Conservation (phyloP, 1,139 yeast species). For the Yamadazyma triangularis region DNA sequence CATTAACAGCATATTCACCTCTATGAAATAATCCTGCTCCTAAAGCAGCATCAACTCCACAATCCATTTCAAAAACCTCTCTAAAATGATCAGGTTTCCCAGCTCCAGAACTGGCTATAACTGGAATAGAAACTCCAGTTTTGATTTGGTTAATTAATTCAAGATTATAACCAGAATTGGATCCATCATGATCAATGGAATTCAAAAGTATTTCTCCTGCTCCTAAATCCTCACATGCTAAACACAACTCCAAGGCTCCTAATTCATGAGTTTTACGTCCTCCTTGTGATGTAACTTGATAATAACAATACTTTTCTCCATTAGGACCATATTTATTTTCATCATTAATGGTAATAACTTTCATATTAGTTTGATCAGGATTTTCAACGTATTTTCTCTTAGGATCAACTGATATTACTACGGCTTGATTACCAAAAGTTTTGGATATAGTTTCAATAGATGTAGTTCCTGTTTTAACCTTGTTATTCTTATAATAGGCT, state of each 20-base stretch:
- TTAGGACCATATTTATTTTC: constrained; percentile 66
- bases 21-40: constrained; percentile 99
- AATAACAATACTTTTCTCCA: constrained; percentile 86
- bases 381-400: constrained; percentile 69
- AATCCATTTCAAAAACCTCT: constrained; percentile 70
- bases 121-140: constrained; percentile 75
- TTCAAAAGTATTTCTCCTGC: constrained; percentile 92
- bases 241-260: constrained; percentile 86
- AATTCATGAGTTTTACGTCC: constrained; percentile 87
- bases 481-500: constrained; percentile 57
- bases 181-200: constrained; percentile 94
- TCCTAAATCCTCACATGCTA: constrained; percentile 89
- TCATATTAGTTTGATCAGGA: constrained; percentile 59
- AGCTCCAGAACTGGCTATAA: constrained; percentile 96
- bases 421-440: constrained; percentile 95
- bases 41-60: constrained; percentile 89
- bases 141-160: constrained; percentile 80
- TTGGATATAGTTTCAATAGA: constrained; percentile 91
- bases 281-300: constrained; percentile 93
- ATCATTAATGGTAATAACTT: constrained; percentile 40
- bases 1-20: constrained; percentile 81
- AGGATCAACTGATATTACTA: constrained; percentile 95
- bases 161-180: constrained; percentile 86
- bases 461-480: constrained; percentile 60
- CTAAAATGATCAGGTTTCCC: constrained; percentile 87